Evolutionary conservation across 2,329 filamentous ascomycete genomes (phyloP), one percentile per base, ranked within the genome.

Genomic region (Colletotrichum plurivorum): DNA sequence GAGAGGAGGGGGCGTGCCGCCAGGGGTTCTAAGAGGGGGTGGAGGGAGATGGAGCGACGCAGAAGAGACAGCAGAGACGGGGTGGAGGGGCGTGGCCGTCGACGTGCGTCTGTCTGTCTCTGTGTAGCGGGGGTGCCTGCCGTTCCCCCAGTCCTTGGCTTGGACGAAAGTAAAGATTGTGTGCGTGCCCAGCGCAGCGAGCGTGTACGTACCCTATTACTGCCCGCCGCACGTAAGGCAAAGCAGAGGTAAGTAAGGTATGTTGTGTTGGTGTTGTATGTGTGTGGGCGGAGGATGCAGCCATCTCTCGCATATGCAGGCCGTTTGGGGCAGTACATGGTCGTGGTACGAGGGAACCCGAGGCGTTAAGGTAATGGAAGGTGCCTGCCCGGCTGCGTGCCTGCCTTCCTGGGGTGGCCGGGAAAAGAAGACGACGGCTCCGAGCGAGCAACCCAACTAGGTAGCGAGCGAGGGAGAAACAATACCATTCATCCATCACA

Each of bases 241-340:
- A 51, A 18, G 57, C 31, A 43, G 20, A 52, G 20, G 49, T n/a
- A 53, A 62, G 49, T n/a, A 53, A 62, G 48, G 58, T 22, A 62
- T 53, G 48, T 48, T 45, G 53, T 53, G 57, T 60, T 60, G 57
- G 46, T 36, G 31, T 10, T 36, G 41, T 52, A 25, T 49, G 56
- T 43, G 56, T 62, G 58, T 62, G 59, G 55, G 67, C 43, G 63
- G 43, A 62, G 56, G 56, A 63, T 63, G 67, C 52, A 67, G 63
- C 67, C 67, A 70, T 70, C 67, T 70, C 67, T 57, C 63, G 67
- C 67, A 70, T 70, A 70, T 68, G 67, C 67, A 70, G 56, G 67
- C 67, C 45, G 63, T 70, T 70, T 63, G 63, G 63, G 46, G 63
- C 31, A 43, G 41, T 43, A 43, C 31, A 10, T 36, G 31, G 10